Conservation (phyloP, 441 rosid genomes). For the Bocquillonia castaneifolia region DNA sequence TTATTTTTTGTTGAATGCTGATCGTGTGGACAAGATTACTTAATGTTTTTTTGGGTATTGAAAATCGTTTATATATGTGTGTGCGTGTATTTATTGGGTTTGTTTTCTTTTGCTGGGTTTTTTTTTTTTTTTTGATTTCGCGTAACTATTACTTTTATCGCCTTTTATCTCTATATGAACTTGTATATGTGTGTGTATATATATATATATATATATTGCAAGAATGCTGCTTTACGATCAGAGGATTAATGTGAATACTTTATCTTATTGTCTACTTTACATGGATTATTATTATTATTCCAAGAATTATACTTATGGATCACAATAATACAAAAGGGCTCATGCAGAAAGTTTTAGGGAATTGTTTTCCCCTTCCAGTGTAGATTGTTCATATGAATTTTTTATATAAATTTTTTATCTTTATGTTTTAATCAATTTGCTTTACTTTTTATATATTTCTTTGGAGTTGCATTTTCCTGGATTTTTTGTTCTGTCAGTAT, state of each 20-base stretch:
- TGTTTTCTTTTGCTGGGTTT: no score
- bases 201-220: background rate
- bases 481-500: background rate
- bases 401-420: background rate
- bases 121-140: constrained; percentile 15
- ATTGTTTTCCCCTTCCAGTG: background rate
- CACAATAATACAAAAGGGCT: background rate
- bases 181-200: background rate
- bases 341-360: background rate
- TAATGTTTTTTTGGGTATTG: constrained; percentile 21
- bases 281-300: background rate
- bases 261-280: background rate
- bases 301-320: background rate
- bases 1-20: no score
- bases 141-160: constrained; percentile 2
- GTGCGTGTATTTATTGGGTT: no score
- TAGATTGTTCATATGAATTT: background rate
- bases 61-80: constrained; percentile 15
- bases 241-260: background rate
- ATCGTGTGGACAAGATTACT: background rate
- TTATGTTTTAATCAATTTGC: no score
- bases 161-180: no score
- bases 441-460: background rate
- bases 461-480: background rate
- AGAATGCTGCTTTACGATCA: background rate